phyloP scores from a whole-genome alignment of 192 early-diverging fungal species.

The Coemansia sp. region DNA sequence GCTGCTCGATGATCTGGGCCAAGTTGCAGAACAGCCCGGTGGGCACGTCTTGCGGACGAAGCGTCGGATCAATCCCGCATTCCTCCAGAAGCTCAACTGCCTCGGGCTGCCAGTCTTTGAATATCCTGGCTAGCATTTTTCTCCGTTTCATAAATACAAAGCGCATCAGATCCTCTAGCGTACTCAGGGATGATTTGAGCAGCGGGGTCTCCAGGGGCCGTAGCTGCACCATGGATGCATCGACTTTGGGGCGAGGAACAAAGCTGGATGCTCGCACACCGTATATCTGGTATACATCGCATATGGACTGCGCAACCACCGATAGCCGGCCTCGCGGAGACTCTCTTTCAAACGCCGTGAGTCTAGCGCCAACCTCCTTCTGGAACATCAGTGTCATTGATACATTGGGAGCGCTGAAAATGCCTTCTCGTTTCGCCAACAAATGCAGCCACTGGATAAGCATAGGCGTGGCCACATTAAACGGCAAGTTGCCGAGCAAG shows the following conservation, averaged over 20 bases:
- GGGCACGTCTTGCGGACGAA: conserved; percentile 63
- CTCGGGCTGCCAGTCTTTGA: conserved; percentile 55
- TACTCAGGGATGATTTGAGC: conserved; percentile 51
- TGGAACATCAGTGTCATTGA: conserved; percentile 85
- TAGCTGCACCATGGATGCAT: conserved; percentile 72
- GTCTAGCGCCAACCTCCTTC: conserved; percentile 70
- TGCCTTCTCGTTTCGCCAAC: conserved; percentile 55
- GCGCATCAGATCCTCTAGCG: conserved; percentile 61
- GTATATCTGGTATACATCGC: conserved; percentile 63
- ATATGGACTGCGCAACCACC: conserved; percentile 69
- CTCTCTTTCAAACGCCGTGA: conserved; percentile 56
- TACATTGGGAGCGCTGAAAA: conserved; percentile 56
- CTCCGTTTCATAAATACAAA: conserved; percentile 68
- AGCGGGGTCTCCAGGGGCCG: conserved; percentile 51
- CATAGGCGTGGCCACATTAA: conserved; percentile 70
- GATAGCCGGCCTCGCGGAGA: conserved; percentile 64
- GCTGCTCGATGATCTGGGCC: conserved; percentile 54
- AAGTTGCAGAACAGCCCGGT: conserved; percentile 61
- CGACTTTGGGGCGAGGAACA: conserved; percentile 74
- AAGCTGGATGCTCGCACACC: conserved; percentile 61
- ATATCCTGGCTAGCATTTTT: conserved; percentile 63
- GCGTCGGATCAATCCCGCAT: conserved; percentile 55
- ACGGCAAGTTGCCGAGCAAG: conserved; percentile 77
- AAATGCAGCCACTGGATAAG: conserved; percentile 70
- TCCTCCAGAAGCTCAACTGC: conserved; percentile 50